Base-by-base conservation (phyloP, 805 yeast genomes). In the Cyberlindnera saturnus region DNA sequence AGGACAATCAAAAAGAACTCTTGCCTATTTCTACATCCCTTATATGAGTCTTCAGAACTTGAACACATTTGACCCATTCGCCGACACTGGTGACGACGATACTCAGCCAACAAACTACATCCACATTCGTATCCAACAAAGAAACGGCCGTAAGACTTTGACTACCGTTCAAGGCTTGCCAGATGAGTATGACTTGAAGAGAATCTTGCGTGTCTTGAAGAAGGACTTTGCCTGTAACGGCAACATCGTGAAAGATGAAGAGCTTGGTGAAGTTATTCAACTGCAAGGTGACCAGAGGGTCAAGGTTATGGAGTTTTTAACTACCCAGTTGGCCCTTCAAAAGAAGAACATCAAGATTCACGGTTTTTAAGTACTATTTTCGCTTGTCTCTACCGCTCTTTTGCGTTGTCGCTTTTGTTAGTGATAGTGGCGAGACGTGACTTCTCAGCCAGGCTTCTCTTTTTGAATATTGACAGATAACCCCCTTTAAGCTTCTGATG, bases 61-160 rank as follows among this genome's bases (percentile, higher is more conserved):
- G 65, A 83, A 79, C 70, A 78, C 88, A 47, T 82, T 84, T 73
- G 81, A 91, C 74, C 99, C 99, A 52, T 91, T 91, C 82, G 97
- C 98, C 82, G 99, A 91, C 71, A 90, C 97, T 73, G 98, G 97
- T 77, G 98, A 91, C 80, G 95, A 93, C 74, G 96, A 91, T 69
- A 85, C 96, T 59, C 91, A 91, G 73, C 86, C 95, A 63, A 81
- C 95, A 47, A 89, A 87, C 75, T 88, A 90, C 74, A 87, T 91
- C 70, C 99, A 90, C 71, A 85, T 91, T 68, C 95, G 99, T 78
- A 91, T 95, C 67, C 99, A 91, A 73, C 99, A 91, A 75, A 91
- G 99, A 77, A 91, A 93, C 75, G 99, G 99, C 66, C 90, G 98
- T 74, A 91, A 91, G 73, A 91, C 98, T 51, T 80, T 91, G 66